Evolutionary conservation across 176 grass and related monocot genomes (phyloP).

Genomic region (Metroxylon sagu): DNA sequence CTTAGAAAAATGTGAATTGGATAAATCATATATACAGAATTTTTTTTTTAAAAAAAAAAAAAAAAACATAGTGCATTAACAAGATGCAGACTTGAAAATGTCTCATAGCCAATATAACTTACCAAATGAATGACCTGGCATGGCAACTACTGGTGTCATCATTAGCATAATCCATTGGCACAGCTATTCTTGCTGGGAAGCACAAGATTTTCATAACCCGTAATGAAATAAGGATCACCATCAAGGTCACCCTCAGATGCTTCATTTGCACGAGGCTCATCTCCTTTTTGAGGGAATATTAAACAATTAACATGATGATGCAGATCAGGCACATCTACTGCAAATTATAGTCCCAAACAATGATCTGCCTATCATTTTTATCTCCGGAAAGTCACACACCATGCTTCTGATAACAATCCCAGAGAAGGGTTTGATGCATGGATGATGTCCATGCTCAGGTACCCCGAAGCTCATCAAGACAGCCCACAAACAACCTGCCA

Average conservation of each 20-base stretch:
- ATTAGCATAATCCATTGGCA: conserved; percentile 60
- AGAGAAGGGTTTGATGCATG: conserved; percentile 44
- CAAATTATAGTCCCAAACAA: conserved; percentile 61
- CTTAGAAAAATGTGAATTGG: no score
- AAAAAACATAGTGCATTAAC: no score
- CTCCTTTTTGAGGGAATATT: conserved; percentile 72
- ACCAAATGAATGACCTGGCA: conserved; percentile 37
- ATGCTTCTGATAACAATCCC: conserved; percentile 60
- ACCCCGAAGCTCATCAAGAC: conserved; percentile 66
- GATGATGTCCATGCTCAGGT: conserved; percentile 72
- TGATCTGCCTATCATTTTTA: conserved; percentile 36
- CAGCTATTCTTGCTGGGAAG: conserved; percentile 68
- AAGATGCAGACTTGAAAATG: no score
- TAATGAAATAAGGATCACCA: conserved; percentile 81
- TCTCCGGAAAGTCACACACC: conserved; percentile 34
- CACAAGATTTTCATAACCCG: conserved; percentile 75
- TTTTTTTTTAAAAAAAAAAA: no score
- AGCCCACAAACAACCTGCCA: conserved; percentile 84
- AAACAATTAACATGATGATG: conserved; percentile 82
- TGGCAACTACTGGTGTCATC: conserved; percentile 20
- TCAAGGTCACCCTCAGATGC: conserved; percentile 91
- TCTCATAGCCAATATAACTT: conserved; percentile 2
- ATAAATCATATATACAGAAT: no score
- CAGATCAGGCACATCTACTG: conserved; percentile 56
- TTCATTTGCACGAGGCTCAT: conserved; percentile 74